These are phyloP conservation scores for Fusarium sambucinum DNA, from an alignment of 2,329 filamentous ascomycete species.

Conservation along the genomic window DNA sequence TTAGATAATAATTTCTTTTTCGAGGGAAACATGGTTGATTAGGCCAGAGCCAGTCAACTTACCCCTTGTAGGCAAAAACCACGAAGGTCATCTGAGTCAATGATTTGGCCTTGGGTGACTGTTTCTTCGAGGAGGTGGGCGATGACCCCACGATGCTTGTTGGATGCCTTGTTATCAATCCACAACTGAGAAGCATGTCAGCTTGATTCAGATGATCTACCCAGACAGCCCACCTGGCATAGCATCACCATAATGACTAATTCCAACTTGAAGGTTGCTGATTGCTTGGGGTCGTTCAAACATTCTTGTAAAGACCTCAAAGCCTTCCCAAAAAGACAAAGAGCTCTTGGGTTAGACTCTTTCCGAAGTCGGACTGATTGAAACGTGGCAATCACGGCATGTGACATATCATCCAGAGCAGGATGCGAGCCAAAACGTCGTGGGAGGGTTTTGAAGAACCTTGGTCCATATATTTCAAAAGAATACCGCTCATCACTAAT, in stretches of 20 bases:
- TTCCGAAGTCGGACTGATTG: constrained; percentile 10
- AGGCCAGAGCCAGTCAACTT: fast-evolving
- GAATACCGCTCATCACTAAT: constrained; percentile 24
- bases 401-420: constrained; percentile 10
- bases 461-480: constrained; percentile 9
- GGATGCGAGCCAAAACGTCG: constrained; percentile 12
- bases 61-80: constrained; percentile 20
- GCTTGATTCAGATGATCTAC: not conserved
- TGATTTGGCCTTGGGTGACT: not conserved
- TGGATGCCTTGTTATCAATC: constrained; percentile 27
- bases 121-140: constrained; percentile 11
- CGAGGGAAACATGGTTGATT: too few relatives aligned
- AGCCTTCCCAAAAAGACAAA: constrained; percentile 18
- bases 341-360: not conserved
- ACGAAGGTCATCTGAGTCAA: constrained; percentile 12
- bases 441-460: constrained; percentile 18
- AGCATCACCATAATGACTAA: constrained; percentile 26
- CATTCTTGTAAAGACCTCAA: constrained; percentile 12
- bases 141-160: constrained; percentile 16
- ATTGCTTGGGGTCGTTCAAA: constrained; percentile 4
- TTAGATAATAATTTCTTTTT: not conserved
- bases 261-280: constrained; percentile 18
- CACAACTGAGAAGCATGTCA: constrained; percentile 8
- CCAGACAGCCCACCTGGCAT: not conserved
- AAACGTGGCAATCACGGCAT: constrained; percentile 17